Conservation (phyloP, 495 filamentous ascomycete genomes). For the Lasiosphaeria ovina region DNA sequence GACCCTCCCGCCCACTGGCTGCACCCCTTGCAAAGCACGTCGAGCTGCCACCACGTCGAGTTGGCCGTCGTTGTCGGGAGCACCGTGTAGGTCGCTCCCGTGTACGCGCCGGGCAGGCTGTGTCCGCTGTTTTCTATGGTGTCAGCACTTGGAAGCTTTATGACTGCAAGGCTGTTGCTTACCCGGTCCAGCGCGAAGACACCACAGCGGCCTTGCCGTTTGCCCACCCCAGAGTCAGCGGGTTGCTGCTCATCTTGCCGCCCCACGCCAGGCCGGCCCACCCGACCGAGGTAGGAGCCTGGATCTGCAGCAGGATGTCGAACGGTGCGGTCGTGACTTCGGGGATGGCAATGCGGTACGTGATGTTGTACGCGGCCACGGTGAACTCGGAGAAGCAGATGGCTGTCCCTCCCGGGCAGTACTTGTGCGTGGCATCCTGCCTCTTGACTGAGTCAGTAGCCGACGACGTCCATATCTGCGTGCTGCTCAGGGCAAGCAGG, state of each 20-base stretch:
- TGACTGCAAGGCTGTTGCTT: conserved; percentile 15
- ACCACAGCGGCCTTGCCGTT: conserved; percentile 36
- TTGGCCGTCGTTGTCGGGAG: conserved; percentile 45
- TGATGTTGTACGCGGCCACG: conserved; percentile 35
- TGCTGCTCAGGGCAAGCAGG: conserved; percentile 20
- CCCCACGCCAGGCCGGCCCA: conserved; percentile 52
- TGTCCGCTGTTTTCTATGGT: conserved; percentile 27
- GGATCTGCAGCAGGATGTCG: conserved; percentile 48
- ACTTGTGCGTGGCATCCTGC: conserved; percentile 27
- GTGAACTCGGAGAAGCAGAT: conserved; percentile 41
- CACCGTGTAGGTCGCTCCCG: conserved; percentile 40
- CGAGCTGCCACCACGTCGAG: conserved; percentile 50
- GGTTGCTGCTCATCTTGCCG: conserved; percentile 50
- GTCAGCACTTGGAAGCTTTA: neutral
- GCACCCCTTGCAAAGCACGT: conserved; percentile 45
- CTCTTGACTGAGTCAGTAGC: conserved; percentile 16
- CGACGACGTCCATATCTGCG: conserved; percentile 15
- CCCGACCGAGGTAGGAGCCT: conserved; percentile 40
- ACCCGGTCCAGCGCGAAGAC: conserved; percentile 48
- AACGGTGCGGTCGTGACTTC: conserved; percentile 40
- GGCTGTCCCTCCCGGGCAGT: conserved; percentile 36
- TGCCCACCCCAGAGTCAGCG: conserved; percentile 46
- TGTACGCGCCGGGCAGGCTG: conserved; percentile 38
- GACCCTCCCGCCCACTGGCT: conserved; percentile 35
- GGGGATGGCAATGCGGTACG: conserved; percentile 49